A percentile compares a stretch with the other conserved stretches of the same genome.
Conservation (phyloP, 2,329 filamentous ascomycete genomes). For the Fusarium goolgardi region DNA sequence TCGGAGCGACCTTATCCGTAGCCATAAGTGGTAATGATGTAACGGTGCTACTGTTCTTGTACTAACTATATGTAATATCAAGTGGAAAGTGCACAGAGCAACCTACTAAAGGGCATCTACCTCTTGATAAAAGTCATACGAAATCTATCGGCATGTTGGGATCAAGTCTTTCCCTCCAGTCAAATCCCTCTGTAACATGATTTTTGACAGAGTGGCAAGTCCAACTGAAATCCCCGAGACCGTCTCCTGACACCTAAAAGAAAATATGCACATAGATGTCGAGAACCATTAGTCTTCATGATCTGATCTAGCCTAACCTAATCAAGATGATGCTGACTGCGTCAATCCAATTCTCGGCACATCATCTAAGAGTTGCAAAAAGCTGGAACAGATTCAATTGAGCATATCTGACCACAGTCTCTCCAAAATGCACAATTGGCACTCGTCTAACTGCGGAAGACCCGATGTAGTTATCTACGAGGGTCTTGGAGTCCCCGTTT, state of each 20-base stretch:
- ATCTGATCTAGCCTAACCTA: neutral
- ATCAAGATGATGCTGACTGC: neutral
- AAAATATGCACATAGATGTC: neutral
- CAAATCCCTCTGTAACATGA: neutral
- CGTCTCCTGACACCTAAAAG: neutral
- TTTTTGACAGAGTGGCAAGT: neutral
- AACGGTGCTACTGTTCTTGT: no score
- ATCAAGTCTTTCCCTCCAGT: neutral
- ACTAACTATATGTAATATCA: fast-evolving
- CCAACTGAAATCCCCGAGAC: neutral
- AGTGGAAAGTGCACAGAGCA: neutral
- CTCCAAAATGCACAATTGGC: neutral
- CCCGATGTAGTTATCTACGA: neutral
- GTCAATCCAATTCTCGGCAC: neutral
- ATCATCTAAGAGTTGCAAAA: neutral
- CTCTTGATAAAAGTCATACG: neutral
- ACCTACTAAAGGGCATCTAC: neutral
- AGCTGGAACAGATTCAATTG: neutral
- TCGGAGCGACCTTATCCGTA: neutral
- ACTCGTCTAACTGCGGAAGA: neutral
- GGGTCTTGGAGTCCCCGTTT: neutral
- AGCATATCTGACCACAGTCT: fast-evolving
- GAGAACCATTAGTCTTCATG: neutral
- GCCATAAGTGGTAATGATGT: neutral
- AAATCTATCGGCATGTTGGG: neutral